Conservation (phyloP, 352 stramenopile genomes). For the Pythium aristosporum region DNA sequence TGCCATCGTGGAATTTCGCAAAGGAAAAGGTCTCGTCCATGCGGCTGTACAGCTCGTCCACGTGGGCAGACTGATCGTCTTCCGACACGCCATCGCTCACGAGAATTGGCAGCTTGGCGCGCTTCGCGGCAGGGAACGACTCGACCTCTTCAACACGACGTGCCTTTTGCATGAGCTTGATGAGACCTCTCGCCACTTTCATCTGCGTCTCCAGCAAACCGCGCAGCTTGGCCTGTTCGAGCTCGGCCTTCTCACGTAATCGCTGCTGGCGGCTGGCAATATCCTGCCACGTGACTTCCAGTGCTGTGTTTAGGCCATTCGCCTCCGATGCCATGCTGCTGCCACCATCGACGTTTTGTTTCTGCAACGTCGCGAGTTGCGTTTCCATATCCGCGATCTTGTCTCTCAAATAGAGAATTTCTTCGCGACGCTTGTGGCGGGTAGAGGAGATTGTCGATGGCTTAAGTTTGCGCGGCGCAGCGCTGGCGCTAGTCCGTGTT, state of each 20-base stretch:
- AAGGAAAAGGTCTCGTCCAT: conserved; percentile 7
- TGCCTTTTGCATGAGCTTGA: conserved; percentile 26
- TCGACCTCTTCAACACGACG: conserved; percentile 17
- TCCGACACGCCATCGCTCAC: conserved; percentile 3
- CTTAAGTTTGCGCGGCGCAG: conserved; percentile 5
- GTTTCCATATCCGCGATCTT: conserved; percentile 20
- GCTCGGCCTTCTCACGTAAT: conserved; percentile 22
- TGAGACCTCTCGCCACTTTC: conserved; percentile 29
- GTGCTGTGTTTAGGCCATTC: conserved; percentile 3
- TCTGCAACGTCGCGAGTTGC: conserved; percentile 3
- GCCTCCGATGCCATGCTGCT: neutral
- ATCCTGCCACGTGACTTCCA: conserved; percentile 20
- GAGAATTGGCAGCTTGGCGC: neutral
- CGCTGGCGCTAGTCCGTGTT: no score
- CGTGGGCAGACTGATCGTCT: neutral
- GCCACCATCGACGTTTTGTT: conserved; percentile 6
- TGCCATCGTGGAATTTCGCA: conserved; percentile 18
- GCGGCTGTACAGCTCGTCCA: neutral
- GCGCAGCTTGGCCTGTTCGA: conserved; percentile 28
- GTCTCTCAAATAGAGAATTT: conserved; percentile 20
- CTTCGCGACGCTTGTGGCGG: conserved; percentile 20
- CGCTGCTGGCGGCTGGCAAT: conserved; percentile 18
- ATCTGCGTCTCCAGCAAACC: conserved; percentile 31
- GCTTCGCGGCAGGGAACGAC: conserved; percentile 7
- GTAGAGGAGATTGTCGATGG: conserved; percentile 15